Evolutionary conservation across 345 rosid species (phyloP).

Genomic region (Gynandropsis gynandra): DNA sequence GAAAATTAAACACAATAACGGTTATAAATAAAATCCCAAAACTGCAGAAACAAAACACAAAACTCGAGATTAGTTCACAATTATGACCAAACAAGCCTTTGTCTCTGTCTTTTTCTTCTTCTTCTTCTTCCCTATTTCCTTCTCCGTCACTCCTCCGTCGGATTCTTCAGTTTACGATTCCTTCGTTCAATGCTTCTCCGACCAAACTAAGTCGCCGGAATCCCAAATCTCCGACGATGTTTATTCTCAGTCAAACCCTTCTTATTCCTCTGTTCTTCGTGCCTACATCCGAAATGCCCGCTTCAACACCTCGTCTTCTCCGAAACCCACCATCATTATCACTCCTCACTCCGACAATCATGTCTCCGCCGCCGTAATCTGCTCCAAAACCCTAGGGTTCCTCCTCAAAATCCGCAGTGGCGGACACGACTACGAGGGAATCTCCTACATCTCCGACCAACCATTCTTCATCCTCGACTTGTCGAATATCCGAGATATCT

Average conservation of each 20-base stretch:
- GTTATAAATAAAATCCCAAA: conserved; percentile 21
- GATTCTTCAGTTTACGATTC: conserved; percentile 28
- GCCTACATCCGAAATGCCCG: conserved; percentile 57
- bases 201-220: conserved; percentile 21
- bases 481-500: conserved; percentile 36
- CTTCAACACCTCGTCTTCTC: conserved; percentile 38
- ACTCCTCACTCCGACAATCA: conserved; percentile 44
- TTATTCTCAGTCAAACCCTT: conserved; percentile 27
- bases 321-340: conserved; percentile 42
- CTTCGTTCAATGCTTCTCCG: conserved; percentile 37
- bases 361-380: conserved; percentile 48
- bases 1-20: no score
- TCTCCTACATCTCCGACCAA: conserved; percentile 41
- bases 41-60: conserved; percentile 16
- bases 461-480: conserved; percentile 56
- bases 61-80: conserved; percentile 12
- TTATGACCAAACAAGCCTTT: conserved; percentile 13
- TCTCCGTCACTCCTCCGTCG: conserved; percentile 20
- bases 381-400: conserved; percentile 38
- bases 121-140: conserved; percentile 12
- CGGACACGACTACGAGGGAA: conserved; percentile 52
- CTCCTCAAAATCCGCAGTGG: conserved; percentile 51
- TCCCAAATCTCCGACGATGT: conserved; percentile 27
- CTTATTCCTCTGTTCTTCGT: conserved; percentile 39
- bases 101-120: neutral